Evolutionary conservation across 2,329 filamentous ascomycete species (phyloP).

Genomic region (Pleomassaria siparia): DNA sequence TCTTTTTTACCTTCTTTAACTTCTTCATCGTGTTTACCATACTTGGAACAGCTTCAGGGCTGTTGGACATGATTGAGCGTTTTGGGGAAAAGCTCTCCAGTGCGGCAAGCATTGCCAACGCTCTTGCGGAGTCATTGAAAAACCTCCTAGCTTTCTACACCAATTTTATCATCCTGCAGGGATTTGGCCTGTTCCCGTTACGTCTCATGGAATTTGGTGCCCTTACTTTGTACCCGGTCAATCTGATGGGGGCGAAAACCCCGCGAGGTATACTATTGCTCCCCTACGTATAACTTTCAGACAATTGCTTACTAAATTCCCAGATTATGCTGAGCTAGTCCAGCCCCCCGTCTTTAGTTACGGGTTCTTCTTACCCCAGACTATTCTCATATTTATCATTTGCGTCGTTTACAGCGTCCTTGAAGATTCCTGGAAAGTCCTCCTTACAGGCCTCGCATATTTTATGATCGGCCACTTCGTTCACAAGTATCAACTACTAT

Average conservation of each 20-base stretch:
- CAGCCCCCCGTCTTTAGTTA: constrained; percentile 90
- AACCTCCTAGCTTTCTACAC: constrained; percentile 81
- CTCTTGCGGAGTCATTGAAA: constrained; percentile 75
- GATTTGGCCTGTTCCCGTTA: constrained; percentile 90
- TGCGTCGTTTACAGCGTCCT: constrained; percentile 94
- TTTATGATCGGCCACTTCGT: constrained; percentile 82
- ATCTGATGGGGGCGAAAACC: constrained; percentile 76
- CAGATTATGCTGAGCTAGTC: constrained; percentile 78
- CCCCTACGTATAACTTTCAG: background rate
- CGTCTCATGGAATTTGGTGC: constrained; percentile 87
- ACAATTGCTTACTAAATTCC: constrained; percentile 3
- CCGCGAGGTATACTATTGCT: constrained; percentile 59
- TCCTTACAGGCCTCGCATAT: constrained; percentile 80
- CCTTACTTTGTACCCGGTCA: constrained; percentile 80
- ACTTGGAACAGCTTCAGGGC: constrained; percentile 76
- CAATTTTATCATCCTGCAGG: constrained; percentile 92
- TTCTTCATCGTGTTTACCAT: constrained; percentile 94
- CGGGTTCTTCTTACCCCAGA: constrained; percentile 91
- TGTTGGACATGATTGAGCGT: constrained; percentile 64
- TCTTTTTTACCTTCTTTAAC: constrained; percentile 99
- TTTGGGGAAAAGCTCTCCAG: constrained; percentile 76
- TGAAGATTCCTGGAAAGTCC: constrained; percentile 74
- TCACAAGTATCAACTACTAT: constrained; percentile 96
- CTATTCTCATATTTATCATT: constrained; percentile 89
- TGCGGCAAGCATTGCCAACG: constrained; percentile 73